Evolutionary conservation across 192 early-diverging fungal genomes (phyloP).

Genomic region (Coemansia sp.): DNA sequence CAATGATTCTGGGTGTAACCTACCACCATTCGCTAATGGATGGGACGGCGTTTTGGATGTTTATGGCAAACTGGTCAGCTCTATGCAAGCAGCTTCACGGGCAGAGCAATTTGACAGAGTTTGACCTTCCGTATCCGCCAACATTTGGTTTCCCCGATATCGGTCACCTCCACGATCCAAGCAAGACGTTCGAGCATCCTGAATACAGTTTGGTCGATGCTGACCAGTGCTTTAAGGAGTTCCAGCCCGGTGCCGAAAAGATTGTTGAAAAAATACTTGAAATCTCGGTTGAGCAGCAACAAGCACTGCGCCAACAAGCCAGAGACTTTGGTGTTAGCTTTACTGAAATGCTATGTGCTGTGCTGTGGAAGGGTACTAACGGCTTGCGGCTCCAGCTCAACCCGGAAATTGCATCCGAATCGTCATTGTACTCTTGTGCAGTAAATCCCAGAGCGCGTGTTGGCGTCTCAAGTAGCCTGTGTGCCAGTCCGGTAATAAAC

Average conservation of each 20-base stretch:
- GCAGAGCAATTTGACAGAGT: neutral
- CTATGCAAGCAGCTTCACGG: constrained; percentile 19
- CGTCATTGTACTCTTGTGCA: constrained; percentile 41
- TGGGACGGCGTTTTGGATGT: constrained; percentile 44
- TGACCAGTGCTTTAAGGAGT: constrained; percentile 17
- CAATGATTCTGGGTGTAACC: constrained; percentile 30
- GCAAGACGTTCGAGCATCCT: constrained; percentile 19
- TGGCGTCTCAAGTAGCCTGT: constrained; percentile 22
- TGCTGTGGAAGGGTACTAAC: constrained; percentile 43
- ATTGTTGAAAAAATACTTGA: constrained; percentile 27
- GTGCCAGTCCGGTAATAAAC: constrained; percentile 41
- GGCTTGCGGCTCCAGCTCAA: constrained; percentile 14
- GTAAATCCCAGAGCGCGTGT: constrained; percentile 34
- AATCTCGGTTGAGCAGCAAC: constrained; percentile 32
- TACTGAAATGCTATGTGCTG: constrained; percentile 32
- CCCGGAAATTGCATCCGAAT: constrained; percentile 9
- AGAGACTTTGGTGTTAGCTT: constrained; percentile 25
- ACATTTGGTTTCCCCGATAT: constrained; percentile 36
- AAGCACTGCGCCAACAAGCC: constrained; percentile 28
- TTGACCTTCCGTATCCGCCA: constrained; percentile 30
- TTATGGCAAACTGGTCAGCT: constrained; percentile 47
- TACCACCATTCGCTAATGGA: constrained; percentile 53
- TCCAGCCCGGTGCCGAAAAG: constrained; percentile 15
- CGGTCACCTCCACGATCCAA: constrained; percentile 14
- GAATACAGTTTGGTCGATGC: constrained; percentile 36